A percentile compares a stretch with the other conserved stretches of the same genome.
phyloP scores from a whole-genome alignment of 2,329 filamentous ascomycete species.

The Trichoderma arundinaceum region DNA sequence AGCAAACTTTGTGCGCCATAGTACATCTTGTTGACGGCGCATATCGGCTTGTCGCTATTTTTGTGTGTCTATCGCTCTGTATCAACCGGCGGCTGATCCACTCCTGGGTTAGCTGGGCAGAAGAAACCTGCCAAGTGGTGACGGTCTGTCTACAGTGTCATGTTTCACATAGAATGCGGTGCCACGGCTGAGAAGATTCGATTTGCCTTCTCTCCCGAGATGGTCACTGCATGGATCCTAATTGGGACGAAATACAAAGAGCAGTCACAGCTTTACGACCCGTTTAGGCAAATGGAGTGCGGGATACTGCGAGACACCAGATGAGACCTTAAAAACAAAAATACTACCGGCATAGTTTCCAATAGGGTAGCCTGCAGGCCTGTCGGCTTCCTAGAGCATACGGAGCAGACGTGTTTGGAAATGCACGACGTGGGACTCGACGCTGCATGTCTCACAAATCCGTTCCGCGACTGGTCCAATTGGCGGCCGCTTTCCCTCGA shows the following conservation, averaged over 20 bases:
- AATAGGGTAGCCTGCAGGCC: neutral
- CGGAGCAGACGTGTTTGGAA: neutral
- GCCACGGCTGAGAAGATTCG: conserved; percentile 5
- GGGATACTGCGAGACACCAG: conserved; percentile 15
- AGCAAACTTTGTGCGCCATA: neutral
- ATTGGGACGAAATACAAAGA: conserved; percentile 10
- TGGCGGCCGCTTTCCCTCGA: neutral
- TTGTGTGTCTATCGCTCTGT: neutral
- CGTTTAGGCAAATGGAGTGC: conserved; percentile 21
- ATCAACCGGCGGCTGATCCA: neutral
- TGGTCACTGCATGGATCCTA: conserved; percentile 1
- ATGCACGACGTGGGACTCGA: conserved; percentile 10
- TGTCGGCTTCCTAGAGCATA: neutral
- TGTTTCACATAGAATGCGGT: conserved; percentile 17
- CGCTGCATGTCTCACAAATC: neutral
- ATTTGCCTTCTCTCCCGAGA: neutral
- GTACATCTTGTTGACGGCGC: neutral
- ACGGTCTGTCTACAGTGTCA: neutral
- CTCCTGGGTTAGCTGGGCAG: neutral
- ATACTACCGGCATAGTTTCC: neutral
- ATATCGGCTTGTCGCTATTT: neutral
- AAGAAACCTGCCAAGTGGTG: neutral
- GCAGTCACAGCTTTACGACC: conserved; percentile 19
- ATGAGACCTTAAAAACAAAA: neutral
- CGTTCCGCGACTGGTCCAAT: neutral